These are phyloP conservation scores for Sarocladiaceae sp. DNA, from an alignment of 2,329 filamentous ascomycete species.

Conservation along the genomic window DNA sequence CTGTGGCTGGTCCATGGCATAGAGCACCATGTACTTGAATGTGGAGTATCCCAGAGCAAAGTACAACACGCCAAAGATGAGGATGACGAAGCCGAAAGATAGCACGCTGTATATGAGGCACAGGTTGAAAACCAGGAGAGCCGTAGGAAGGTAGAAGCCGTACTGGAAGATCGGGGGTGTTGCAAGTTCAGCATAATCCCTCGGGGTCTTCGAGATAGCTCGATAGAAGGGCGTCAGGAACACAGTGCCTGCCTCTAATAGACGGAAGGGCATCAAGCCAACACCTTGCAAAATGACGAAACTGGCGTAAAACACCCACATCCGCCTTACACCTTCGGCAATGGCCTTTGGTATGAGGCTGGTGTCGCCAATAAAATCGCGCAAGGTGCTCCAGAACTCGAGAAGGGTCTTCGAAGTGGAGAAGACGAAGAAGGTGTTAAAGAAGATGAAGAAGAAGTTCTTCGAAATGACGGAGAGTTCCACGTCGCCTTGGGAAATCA, in stretches of 20 bases:
- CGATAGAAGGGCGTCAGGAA: conserved; percentile 76
- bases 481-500: conserved; percentile 91
- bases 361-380: conserved; percentile 73
- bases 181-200: conserved; percentile 79
- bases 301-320: conserved; percentile 86
- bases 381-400: conserved; percentile 67
- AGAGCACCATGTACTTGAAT: conserved; percentile 96
- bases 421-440: conserved; percentile 97
- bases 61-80: conserved; percentile 78
- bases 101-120: conserved; percentile 93
- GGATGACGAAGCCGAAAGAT: conserved; percentile 71
- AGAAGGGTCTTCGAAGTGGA: conserved; percentile 82
- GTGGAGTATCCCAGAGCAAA: conserved; percentile 81
- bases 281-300: conserved; percentile 91
- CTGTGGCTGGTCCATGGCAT: conserved; percentile 96
- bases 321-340: conserved; percentile 67
- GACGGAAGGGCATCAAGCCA: conserved; percentile 88
- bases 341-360: conserved; percentile 72
- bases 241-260: conserved; percentile 86
- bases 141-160: conserved; percentile 91
- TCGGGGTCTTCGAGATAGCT: conserved; percentile 77
- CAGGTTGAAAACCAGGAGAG: conserved; percentile 88
- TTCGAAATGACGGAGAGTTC: conserved; percentile 95
- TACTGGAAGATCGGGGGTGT: conserved; percentile 89
- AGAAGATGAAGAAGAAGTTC: conserved; percentile 99